Conservation (phyloP, 2,329 filamentous ascomycete genomes). For the Talaromyces funiculosus region DNA sequence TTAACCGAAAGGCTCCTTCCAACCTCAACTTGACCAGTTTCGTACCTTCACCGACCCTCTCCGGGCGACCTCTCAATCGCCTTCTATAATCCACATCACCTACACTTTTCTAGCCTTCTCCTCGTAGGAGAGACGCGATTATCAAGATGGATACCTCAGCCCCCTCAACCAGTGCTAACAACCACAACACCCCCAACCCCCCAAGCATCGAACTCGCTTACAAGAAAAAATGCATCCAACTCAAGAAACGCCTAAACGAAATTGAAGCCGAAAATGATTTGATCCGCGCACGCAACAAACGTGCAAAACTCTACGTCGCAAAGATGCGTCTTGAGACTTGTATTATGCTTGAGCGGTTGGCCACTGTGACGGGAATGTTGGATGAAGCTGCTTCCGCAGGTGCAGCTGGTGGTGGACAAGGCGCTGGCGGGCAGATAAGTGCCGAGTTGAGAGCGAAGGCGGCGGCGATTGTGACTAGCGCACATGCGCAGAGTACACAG, state of each 20-base stretch:
- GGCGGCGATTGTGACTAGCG: conserved; percentile 8
- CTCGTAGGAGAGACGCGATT: too few relatives aligned
- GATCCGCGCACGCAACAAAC: conserved; percentile 68
- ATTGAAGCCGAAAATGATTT: conserved; percentile 89
- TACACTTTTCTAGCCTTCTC: not conserved
- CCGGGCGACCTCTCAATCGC: too few relatives aligned
- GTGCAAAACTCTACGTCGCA: conserved; percentile 78
- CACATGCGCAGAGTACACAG: not conserved
- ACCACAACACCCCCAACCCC: conserved; percentile 48
- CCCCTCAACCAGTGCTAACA: conserved; percentile 5
- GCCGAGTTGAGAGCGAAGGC: conserved; percentile 12
- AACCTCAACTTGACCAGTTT: not conserved
- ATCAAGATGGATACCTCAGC: conserved; percentile 9
- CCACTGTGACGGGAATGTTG: conserved; percentile 38
- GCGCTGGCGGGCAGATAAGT: conserved; percentile 11
- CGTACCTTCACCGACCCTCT: too few relatives aligned
- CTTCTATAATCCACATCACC: not conserved
- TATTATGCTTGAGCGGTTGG: conserved; percentile 38
- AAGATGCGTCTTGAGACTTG: conserved; percentile 69
- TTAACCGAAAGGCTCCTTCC: not conserved
- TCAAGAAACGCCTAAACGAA: conserved; percentile 85
- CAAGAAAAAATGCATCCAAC: conserved; percentile 89
- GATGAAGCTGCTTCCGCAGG: conserved; percentile 27
- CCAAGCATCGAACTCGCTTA: conserved; percentile 95
- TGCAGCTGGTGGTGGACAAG: not conserved